phyloP scores from a whole-genome alignment of 1,139 yeast genomes.

The Kodamaea suecica region DNA sequence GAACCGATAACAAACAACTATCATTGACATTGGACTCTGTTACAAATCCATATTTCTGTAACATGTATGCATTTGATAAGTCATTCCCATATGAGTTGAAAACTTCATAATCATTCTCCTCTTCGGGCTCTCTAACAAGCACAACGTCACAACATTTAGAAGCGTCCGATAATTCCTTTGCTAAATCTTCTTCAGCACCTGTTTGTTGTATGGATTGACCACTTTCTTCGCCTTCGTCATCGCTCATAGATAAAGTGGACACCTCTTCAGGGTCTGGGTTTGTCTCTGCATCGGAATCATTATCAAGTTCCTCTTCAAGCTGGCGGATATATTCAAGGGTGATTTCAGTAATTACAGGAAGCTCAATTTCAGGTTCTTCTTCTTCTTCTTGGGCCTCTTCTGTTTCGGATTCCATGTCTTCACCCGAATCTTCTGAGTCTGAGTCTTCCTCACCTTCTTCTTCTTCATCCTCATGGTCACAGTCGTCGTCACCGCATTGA shows the following conservation, averaged over 20 bases:
- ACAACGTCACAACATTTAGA: constrained; percentile 58
- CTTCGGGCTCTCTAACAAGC: constrained; percentile 35
- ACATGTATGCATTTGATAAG: constrained; percentile 58
- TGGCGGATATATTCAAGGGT: constrained; percentile 36
- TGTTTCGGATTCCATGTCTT: constrained; percentile 12
- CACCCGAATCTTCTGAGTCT: constrained; percentile 16
- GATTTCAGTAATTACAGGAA: constrained; percentile 24
- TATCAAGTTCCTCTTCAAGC: constrained; percentile 30
- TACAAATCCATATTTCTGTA: constrained; percentile 77
- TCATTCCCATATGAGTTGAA: constrained; percentile 77
- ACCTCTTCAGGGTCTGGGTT: constrained; percentile 22
- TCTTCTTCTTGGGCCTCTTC: constrained; percentile 8
- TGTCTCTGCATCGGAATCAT: constrained; percentile 31
- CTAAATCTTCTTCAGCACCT: constrained; percentile 23
- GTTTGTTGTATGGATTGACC: too few relatives aligned
- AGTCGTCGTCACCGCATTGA: constrained; percentile 66
- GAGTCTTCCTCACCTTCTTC: constrained; percentile 18
- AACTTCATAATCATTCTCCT: constrained; percentile 50
- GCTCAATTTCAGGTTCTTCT: constrained; percentile 11
- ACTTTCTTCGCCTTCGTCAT: constrained; percentile 14
- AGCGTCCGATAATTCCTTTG: constrained; percentile 31
- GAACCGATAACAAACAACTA: constrained; percentile 53
- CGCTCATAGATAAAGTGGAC: constrained; percentile 24
- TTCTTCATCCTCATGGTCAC: constrained; percentile 42
- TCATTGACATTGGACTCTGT: constrained; percentile 56